Evolutionary conservation across 2,329 filamentous ascomycete species (phyloP), one percentile per base, ranked within the genome.

Genomic region (Alternaria brassicae): DNA sequence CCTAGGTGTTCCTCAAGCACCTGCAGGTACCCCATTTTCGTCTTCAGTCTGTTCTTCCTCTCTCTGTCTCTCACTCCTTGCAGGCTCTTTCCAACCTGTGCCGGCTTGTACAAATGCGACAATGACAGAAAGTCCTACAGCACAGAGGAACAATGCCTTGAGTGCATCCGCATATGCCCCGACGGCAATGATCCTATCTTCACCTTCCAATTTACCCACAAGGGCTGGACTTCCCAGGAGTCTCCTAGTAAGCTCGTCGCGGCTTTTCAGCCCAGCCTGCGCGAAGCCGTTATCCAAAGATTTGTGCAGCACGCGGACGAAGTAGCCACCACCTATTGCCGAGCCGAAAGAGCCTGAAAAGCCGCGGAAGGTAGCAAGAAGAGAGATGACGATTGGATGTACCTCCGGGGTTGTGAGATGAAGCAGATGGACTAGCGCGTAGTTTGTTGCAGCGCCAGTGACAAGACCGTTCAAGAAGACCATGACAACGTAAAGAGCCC

Each of bases 271-370:
- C 61, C 76, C 80, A 6, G 76, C 77, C 5, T 82, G 72, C 4
- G 76, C 72, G 64, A 92, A 92, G 0, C 87, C 86, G 0, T 77
- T 68, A n/a, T 82, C 80, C 2, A 94, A 80, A 0, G 81, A 80
- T 2, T 68, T 77, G 44, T 83, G 81, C 30, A 94, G 77, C 2
- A 86, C 81, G 5, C 91, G 84, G 39, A 85, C 82, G 72, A 93
- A 94, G 53, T 91, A 81, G 0, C 92, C 92, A 3, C 92, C 91
- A 2, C 91, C 91, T 47, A 94, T 89, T 0, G 91, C 87, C 1
- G 89, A 90, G 3, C 92, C 91, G 68, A 96, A 95, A 51, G 88
- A 90, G 13, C 91, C 91, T 0, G 91, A 90, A 63, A 95, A 93
- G 5, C 91, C 91, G 4, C 92, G 85, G 77, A 94, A 94, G 1